These are phyloP conservation scores for Apiospora kogelbergensis DNA, from an alignment of 2,329 filamentous ascomycete genomes.

Conservation along the genomic window DNA sequence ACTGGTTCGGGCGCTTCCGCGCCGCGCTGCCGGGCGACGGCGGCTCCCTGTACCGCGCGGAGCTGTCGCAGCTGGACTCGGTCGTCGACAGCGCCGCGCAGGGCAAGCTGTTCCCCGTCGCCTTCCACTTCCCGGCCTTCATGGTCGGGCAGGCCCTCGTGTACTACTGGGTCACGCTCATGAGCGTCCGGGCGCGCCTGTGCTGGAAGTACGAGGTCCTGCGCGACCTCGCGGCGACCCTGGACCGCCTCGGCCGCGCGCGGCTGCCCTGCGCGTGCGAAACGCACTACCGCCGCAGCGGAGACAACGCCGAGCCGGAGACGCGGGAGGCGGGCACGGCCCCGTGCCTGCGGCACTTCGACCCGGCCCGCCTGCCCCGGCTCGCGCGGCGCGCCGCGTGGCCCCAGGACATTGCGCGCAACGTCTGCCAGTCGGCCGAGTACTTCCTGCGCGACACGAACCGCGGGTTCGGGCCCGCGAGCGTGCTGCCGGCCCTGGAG, in stretches of 20 bases:
- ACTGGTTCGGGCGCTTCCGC: slow-evolving; percentile 17
- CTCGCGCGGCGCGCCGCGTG: slow-evolving; percentile 9
- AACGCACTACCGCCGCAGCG: no score
- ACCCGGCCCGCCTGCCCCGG: neutral
- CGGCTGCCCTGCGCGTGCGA: neutral
- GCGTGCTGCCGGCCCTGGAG: slow-evolving; percentile 12
- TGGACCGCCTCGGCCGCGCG: neutral
- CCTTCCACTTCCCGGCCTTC: slow-evolving; percentile 24
- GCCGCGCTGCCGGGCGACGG: slow-evolving; percentile 15
- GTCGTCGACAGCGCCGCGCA: neutral
- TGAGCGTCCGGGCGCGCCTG: slow-evolving; percentile 18
- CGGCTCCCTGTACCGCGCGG: slow-evolving; percentile 20
- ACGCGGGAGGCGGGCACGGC: neutral
- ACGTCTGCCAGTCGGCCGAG: slow-evolving; percentile 24
- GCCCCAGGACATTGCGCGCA: slow-evolving; percentile 16
- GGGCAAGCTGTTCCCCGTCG: slow-evolving; percentile 19
- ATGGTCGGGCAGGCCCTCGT: slow-evolving; percentile 19
- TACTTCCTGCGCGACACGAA: slow-evolving; percentile 19
- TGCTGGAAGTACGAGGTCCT: slow-evolving; percentile 9
- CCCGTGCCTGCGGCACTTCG: slow-evolving; percentile 2
- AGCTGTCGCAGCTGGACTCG: slow-evolving; percentile 17
- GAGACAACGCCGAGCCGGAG: no score
- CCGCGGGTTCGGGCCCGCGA: slow-evolving; percentile 19
- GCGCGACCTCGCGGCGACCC: neutral
- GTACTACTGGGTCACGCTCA: slow-evolving; percentile 19